Evolutionary conservation across 2,329 filamentous ascomycete species (phyloP).

Genomic region (Aphanocladium album): DNA sequence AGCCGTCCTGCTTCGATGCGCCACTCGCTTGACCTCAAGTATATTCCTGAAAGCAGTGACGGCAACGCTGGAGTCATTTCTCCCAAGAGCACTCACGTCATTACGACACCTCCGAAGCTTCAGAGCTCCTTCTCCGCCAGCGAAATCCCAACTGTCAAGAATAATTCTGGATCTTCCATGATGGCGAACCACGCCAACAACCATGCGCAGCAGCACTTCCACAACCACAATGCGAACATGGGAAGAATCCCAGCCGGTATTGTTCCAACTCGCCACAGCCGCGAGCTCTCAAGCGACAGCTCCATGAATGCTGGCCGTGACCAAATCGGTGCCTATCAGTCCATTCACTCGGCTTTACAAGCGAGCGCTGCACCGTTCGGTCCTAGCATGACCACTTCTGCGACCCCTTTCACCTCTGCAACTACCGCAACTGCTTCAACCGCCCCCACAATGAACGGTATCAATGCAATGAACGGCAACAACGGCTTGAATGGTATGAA

Average conservation of each 20-base stretch:
- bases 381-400: conserved; percentile 41
- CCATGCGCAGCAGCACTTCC: conserved; percentile 59
- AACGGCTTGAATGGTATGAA: not conserved
- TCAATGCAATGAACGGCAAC: conserved; percentile 16
- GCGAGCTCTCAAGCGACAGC: conserved; percentile 59
- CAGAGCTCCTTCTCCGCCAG: conserved; percentile 87
- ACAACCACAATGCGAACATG: conserved; percentile 77
- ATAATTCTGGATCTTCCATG: conserved; percentile 44
- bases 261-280: conserved; percentile 63
- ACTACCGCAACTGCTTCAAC: conserved; percentile 22
- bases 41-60: conserved; percentile 40
- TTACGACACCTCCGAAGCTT: conserved; percentile 66
- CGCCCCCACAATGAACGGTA: conserved; percentile 22
- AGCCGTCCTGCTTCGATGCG: conserved; percentile 46
- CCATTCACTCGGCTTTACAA: conserved; percentile 69
- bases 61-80: conserved; percentile 38
- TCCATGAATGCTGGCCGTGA: conserved; percentile 37
- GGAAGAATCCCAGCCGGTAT: conserved; percentile 70
- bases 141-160: conserved; percentile 83
- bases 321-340: conserved; percentile 47
- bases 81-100: conserved; percentile 44
- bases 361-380: conserved; percentile 76
- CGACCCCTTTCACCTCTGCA: conserved; percentile 21
- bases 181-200: conserved; percentile 47
- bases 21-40: conserved; percentile 54